Base-by-base conservation (phyloP, 176 grass and related monocot genomes). In the Rhynchospora breviuscula region DNA sequence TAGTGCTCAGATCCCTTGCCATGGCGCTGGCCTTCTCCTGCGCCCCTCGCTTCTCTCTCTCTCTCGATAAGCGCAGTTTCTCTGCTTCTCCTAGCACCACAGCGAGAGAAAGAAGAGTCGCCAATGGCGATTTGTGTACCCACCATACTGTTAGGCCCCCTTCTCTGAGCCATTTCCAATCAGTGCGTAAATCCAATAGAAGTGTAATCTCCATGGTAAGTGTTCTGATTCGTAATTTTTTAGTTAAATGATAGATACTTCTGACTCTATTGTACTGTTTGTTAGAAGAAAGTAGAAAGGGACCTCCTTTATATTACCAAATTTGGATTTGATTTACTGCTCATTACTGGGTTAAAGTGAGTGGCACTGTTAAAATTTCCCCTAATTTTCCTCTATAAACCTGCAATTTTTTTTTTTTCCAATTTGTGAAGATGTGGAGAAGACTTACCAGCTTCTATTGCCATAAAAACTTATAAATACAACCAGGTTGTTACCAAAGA, bases 11-110 rank as follows among this genome's bases (percentile, higher is more conserved):
- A 51, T 81, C 18, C 9, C 35, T 40, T 15, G 59, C 60, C 40
- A 82, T 82, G 79, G 79, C 79, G 59, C 79, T 82, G 19, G 60
- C 79, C 79, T 82, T 64, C 59, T 65, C 61, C 12, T 63, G 18
- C 78, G 11, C 15, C 79, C 22, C 79, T 23, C 62, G 59, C 10
- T 25, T 80, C 78, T 80, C 58, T 29, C 7, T 62, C 0, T 60
- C 78, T 44, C 78, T 80, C 10, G 46, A 80, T 11, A 45, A 26
- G 22, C 15, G 7, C 26, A 9, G 13, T 40, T 52, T 49, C 6
- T 82, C 79, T 23, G 19, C 21, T 23, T 81, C 33, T 81, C 26
- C 35, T 26, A 67, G 19, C 43, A 12, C 62, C 59, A 0, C 79
- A 25, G 6, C 3, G 46, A 29, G 61, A 52, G 61, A 49, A 67